A percentile compares a stretch with the other conserved stretches of the same genome.
phyloP scores from a whole-genome alignment of 805 yeast genomes.

The Saturnispora mendoncae region DNA sequence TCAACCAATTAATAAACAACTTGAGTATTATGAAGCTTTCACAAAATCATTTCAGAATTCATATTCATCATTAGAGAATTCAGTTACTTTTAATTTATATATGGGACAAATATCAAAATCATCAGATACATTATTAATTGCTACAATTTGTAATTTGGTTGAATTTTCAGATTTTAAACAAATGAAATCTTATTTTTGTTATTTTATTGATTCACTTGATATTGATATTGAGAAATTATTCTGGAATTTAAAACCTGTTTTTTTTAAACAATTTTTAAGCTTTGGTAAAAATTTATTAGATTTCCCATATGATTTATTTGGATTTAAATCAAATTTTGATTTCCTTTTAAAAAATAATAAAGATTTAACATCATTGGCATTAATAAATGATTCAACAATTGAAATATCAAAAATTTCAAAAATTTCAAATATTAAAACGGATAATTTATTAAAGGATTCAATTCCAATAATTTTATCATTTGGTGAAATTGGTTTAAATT shows the following conservation, averaged over 20 bases:
- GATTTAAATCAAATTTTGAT: conserved; percentile 23
- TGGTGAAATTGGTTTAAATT: conserved; percentile 21
- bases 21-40: conserved; percentile 27
- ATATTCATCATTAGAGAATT: conserved; percentile 31
- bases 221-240: conserved; percentile 22
- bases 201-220: conserved; percentile 23
- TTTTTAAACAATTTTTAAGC: conserved; percentile 39
- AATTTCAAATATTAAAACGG: conserved; percentile 3
- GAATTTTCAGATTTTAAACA: conserved; percentile 31
- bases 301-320: conserved; percentile 38
- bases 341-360: conserved; percentile 30
- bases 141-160: conserved; percentile 34
- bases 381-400: conserved; percentile 21
- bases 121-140: conserved; percentile 27
- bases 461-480: conserved; percentile 33
- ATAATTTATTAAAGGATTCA: conserved; percentile 19
- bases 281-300: conserved; percentile 23
- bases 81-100: conserved; percentile 33
- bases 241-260: conserved; percentile 25
- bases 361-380: conserved; percentile 33
- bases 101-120: conserved; percentile 27
- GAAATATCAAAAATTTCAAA: conserved; percentile 15
- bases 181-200: conserved; percentile 26
- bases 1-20: conserved; percentile 12
- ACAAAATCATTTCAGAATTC: conserved; percentile 28